phyloP scores from a whole-genome alignment of 192 early-diverging fungal species.

The Coemansia aciculifera region DNA sequence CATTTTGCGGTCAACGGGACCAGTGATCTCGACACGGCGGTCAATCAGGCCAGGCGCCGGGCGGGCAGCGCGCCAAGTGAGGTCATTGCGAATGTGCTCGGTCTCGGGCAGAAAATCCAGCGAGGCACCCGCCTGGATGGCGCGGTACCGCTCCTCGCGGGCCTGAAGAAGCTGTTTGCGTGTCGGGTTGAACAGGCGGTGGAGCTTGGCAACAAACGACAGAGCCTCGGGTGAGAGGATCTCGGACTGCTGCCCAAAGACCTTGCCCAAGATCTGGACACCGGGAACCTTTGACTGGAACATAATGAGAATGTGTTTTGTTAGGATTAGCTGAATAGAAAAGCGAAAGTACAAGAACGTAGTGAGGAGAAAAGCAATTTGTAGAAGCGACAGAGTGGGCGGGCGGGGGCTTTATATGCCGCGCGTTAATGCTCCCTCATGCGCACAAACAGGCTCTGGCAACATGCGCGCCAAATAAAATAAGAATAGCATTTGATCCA shows the following conservation, averaged over 20 bases:
- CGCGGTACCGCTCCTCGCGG: slow-evolving; percentile 75
- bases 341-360: slow-evolving; percentile 1
- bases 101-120: slow-evolving; percentile 95
- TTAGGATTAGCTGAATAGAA: neutral
- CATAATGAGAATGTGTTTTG: slow-evolving; percentile 10
- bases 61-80: slow-evolving; percentile 82
- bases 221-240: slow-evolving; percentile 84
- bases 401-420: neutral
- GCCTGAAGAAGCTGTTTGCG: slow-evolving; percentile 84
- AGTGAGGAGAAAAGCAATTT: slow-evolving; percentile 9
- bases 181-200: slow-evolving; percentile 86
- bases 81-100: slow-evolving; percentile 83
- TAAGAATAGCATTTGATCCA: neutral
- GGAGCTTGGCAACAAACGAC: slow-evolving; percentile 84
- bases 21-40: slow-evolving; percentile 96
- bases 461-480: neutral
- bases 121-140: slow-evolving; percentile 77
- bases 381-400: neutral
- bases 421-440: neutral
- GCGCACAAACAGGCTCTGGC: neutral
- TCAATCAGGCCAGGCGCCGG: slow-evolving; percentile 90
- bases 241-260: slow-evolving; percentile 64
- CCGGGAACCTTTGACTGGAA: slow-evolving; percentile 64
- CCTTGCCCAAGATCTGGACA: slow-evolving; percentile 70
- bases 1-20: slow-evolving; percentile 98